Evolutionary conservation across 1,284 basidiomycete species (phyloP).

Genomic region (Baeospora myosura): DNA sequence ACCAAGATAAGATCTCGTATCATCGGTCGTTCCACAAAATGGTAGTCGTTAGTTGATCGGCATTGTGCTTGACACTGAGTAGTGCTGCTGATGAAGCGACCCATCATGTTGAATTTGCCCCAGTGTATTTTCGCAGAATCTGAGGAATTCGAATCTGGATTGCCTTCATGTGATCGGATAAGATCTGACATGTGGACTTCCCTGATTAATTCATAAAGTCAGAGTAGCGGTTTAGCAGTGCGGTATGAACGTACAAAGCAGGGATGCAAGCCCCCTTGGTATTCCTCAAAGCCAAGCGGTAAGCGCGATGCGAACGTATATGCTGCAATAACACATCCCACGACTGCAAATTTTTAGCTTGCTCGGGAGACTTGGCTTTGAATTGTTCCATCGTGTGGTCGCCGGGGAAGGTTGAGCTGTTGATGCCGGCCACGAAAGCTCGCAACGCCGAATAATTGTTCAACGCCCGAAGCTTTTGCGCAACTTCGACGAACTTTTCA

Average conservation of each 20-base stretch:
- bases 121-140: slow-evolving; percentile 69
- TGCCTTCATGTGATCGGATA: slow-evolving; percentile 71
- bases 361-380: slow-evolving; percentile 50
- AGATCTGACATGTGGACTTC: slow-evolving; percentile 81
- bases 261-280: slow-evolving; percentile 78
- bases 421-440: slow-evolving; percentile 78
- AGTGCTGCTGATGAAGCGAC: slow-evolving; percentile 64
- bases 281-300: slow-evolving; percentile 71
- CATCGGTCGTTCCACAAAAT: slow-evolving; percentile 41
- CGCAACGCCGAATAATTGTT: slow-evolving; percentile 79
- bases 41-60: slow-evolving; percentile 48
- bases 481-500: slow-evolving; percentile 72
- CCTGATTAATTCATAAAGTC: slow-evolving; percentile 29
- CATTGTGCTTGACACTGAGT: slow-evolving; percentile 69
- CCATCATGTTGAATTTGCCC: slow-evolving; percentile 84
- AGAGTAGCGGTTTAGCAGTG: slow-evolving; percentile 8
- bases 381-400: slow-evolving; percentile 67
- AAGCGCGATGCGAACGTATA: slow-evolving; percentile 67
- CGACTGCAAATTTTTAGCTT: slow-evolving; percentile 64
- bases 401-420: slow-evolving; percentile 60
- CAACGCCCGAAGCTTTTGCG: slow-evolving; percentile 54
- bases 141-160: slow-evolving; percentile 53
- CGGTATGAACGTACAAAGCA: slow-evolving; percentile 62
- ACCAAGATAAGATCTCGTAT: slow-evolving; percentile 48
- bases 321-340: slow-evolving; percentile 72